Percentiles rank a stretch among this genome's conserved stretches.
Conservation (phyloP, 768 basidiomycete genomes). For the Mycena galericulata region DNA sequence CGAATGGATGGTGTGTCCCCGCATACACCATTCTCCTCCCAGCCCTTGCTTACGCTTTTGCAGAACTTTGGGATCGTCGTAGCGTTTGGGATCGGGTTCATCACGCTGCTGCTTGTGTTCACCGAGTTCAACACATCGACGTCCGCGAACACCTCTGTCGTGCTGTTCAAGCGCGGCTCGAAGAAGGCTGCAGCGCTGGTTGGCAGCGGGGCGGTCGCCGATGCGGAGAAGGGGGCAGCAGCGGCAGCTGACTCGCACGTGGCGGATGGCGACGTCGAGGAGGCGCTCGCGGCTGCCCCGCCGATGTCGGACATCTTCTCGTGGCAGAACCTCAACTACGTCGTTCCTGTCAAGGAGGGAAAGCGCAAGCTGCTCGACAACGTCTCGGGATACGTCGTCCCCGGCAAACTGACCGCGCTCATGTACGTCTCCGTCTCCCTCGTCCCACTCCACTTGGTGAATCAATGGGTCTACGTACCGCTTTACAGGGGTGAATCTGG, state of each 20-base stretch:
- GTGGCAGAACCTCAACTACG: conserved; percentile 80
- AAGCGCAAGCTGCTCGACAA: conserved; percentile 69
- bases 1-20: conserved; percentile 54
- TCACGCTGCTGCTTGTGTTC: conserved; percentile 65
- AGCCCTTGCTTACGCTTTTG: not conserved
- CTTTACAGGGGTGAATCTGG: not conserved
- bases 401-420: conserved; percentile 82
- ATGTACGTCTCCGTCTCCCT: conserved; percentile 74
- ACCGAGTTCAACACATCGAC: conserved; percentile 65
- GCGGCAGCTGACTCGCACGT: not conserved
- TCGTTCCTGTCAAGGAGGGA: conserved; percentile 64
- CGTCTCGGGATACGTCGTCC: conserved; percentile 84
- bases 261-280: conserved; percentile 36
- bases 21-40: too few relatives aligned
- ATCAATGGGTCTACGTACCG: conserved; percentile 22
- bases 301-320: conserved; percentile 76
- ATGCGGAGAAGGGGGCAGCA: conserved; percentile 34
- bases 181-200: conserved; percentile 33
- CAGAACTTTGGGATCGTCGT: conserved; percentile 65
- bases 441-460: conserved; percentile 43
- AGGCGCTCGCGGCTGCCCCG: conserved; percentile 45
- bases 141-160: conserved; percentile 53
- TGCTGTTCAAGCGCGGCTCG: conserved; percentile 76
- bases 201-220: conserved; percentile 1
- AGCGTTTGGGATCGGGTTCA: conserved; percentile 71